A percentile compares a stretch with the other conserved stretches of the same genome.
Conservation (phyloP, 2,329 filamentous ascomycete genomes). For the Epicoccum sorghinum region DNA sequence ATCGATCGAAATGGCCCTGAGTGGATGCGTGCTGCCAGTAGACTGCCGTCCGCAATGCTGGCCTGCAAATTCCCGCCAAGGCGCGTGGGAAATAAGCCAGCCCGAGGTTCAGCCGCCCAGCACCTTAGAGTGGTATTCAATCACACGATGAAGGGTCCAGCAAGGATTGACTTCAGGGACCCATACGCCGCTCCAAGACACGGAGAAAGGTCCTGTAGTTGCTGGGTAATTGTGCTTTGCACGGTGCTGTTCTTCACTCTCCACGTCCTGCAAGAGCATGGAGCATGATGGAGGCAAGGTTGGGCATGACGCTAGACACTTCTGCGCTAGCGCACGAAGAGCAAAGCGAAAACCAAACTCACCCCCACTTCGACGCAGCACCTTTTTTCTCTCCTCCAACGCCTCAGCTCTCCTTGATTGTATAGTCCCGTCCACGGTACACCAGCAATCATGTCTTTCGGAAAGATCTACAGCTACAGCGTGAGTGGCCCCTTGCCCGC, state of each 20-base stretch:
- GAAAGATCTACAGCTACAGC: conserved; percentile 90
- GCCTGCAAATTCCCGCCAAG: conserved; percentile 9
- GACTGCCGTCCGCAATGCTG: conserved; percentile 15
- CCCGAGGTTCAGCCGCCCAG: too few species aligned
- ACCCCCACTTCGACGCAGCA: conserved; percentile 35
- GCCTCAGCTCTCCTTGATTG: conserved; percentile 38
- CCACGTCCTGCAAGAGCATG: too few species aligned
- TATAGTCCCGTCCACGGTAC: conserved; percentile 28
- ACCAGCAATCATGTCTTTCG: conserved; percentile 82
- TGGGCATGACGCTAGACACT: conserved; percentile 7
- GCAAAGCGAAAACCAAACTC: conserved; percentile 32
- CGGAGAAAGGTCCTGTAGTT: too few species aligned
- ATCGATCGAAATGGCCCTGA: conserved; percentile 1
- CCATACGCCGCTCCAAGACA: too few species aligned
- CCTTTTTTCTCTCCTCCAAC: conserved; percentile 34
- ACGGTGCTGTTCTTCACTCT: too few species aligned
- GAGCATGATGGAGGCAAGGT: background rate
- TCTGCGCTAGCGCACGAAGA: conserved; percentile 2
- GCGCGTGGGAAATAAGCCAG: too few species aligned
- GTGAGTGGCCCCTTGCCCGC: conserved; percentile 46
- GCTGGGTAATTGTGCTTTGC: too few species aligned
- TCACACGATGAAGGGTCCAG: too few species aligned
- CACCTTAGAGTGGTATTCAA: too few species aligned
- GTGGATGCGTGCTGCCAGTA: conserved; percentile 12
- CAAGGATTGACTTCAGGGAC: too few species aligned